These are phyloP conservation scores for Kregervanrija pseudodelftensis DNA, from an alignment of 805 yeast genomes.

Conservation along the genomic window DNA sequence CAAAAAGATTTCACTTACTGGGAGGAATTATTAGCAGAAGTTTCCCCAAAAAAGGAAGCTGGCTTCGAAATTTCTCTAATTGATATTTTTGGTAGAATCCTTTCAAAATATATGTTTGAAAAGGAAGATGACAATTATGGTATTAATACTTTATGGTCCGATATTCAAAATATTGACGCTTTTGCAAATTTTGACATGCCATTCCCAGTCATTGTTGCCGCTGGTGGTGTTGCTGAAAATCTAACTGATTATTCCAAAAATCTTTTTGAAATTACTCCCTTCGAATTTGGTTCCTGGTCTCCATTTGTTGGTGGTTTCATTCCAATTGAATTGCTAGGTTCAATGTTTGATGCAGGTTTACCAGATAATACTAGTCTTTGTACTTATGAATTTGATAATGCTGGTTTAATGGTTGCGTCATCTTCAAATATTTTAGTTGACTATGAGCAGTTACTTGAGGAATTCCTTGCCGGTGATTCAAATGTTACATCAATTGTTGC, in stretches of 20 bases:
- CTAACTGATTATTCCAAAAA: constrained; percentile 53
- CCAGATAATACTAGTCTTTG: constrained; percentile 41
- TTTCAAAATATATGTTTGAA: constrained; percentile 60
- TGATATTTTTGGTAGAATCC: constrained; percentile 66
- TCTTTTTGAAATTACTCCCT: constrained; percentile 52
- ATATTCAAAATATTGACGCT: constrained; percentile 47
- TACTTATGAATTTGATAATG: constrained; percentile 63
- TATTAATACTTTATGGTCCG: constrained; percentile 48
- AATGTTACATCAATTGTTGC: constrained; percentile 3
- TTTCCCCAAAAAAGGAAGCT: constrained; percentile 41
- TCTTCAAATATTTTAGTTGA: constrained; percentile 59
- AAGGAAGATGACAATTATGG: constrained; percentile 48
- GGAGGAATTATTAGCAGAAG: constrained; percentile 40
- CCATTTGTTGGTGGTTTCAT: constrained; percentile 56
- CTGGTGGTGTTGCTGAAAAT: constrained; percentile 46
- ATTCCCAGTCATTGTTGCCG: constrained; percentile 56
- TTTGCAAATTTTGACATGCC: constrained; percentile 59
- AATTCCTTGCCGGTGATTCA: constrained; percentile 9
- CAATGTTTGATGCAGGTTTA: constrained; percentile 49
- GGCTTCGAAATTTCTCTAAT: constrained; percentile 59
- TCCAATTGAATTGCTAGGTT: constrained; percentile 59
- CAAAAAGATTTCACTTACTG: constrained; percentile 45
- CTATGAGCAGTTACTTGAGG: constrained; percentile 8
- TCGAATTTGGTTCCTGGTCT: constrained; percentile 82
- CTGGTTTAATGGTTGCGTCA: constrained; percentile 70